Conservation (phyloP, 768 basidiomycete species). For the Thelephora aurantiotincta region DNA sequence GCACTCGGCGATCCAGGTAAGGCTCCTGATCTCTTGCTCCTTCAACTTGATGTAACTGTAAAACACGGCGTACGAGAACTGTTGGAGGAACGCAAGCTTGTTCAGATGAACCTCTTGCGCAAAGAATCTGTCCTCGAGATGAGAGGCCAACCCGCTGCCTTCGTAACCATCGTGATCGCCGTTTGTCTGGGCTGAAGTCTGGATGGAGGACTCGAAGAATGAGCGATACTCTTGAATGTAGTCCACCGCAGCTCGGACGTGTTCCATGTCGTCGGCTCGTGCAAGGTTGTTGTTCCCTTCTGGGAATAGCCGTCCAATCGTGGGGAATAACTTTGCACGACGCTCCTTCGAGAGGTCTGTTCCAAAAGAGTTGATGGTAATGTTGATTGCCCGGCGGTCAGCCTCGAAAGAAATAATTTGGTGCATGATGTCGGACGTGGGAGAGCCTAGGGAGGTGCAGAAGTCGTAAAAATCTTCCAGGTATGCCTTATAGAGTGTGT, state of each 20-base stretch:
- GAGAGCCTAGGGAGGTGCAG: constrained; percentile 62
- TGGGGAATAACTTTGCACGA: constrained; percentile 86
- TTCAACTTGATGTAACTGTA: constrained; percentile 87
- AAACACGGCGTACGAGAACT: constrained; percentile 92
- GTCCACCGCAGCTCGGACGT: constrained; percentile 80
- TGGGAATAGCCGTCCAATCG: constrained; percentile 87
- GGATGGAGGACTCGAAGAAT: constrained; percentile 63
- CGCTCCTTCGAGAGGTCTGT: constrained; percentile 93
- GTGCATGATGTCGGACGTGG: constrained; percentile 88
- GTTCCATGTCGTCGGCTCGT: constrained; percentile 88
- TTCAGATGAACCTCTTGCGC: constrained; percentile 85
- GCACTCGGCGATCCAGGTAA: constrained; percentile 95
- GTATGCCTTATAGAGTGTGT: constrained; percentile 97
- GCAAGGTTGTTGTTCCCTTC: constrained; percentile 92
- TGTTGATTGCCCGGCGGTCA: constrained; percentile 92
- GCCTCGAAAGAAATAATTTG: constrained; percentile 91
- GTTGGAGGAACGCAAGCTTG: constrained; percentile 89
- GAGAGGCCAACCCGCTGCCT: constrained; percentile 34
- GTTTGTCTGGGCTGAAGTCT: constrained; percentile 7
- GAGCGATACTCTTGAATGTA: constrained; percentile 77
- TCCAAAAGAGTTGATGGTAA: constrained; percentile 97
- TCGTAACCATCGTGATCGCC: constrained; percentile 18
- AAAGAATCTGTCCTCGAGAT: constrained; percentile 92
- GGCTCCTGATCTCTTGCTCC: constrained; percentile 80
- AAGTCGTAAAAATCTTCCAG: constrained; percentile 93